Evolutionary conservation across 2,329 filamentous ascomycete species (phyloP).

Genomic region (Cercospora nicotianae): DNA sequence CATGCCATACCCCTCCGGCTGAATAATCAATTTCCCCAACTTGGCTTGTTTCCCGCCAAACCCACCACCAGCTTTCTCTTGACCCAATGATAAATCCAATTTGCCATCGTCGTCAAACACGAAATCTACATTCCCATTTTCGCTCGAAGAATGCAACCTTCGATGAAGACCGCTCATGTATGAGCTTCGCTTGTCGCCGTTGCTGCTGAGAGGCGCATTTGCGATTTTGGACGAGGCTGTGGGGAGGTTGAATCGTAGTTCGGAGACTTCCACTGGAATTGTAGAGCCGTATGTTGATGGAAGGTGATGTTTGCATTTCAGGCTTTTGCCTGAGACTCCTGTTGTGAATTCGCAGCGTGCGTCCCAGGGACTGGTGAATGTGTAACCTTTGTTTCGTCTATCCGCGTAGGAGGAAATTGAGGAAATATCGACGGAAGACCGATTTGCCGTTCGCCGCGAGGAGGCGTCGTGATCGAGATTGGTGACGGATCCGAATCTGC

Average conservation of each 20-base stretch:
- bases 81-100: constrained; percentile 73
- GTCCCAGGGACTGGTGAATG: constrained; percentile 83
- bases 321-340: constrained; percentile 65
- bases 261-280: constrained; percentile 62
- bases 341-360: constrained; percentile 84
- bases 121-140: constrained; percentile 26
- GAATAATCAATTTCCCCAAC: constrained; percentile 86
- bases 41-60: constrained; percentile 84
- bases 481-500: constrained; percentile 13
- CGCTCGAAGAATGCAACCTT: constrained; percentile 14
- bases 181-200: constrained; percentile 30
- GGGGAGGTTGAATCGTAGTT: constrained; percentile 87
- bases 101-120: constrained; percentile 42
- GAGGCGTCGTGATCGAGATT: constrained; percentile 12
- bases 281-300: constrained; percentile 36
- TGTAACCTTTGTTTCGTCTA: constrained; percentile 64
- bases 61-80: constrained; percentile 82
- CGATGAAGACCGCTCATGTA: constrained; percentile 26
- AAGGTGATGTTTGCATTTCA: constrained; percentile 37
- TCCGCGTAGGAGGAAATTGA: constrained; percentile 27
- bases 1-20: constrained; percentile 92
- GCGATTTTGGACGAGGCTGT: constrained; percentile 44
- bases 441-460: not conserved
- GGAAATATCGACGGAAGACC: not conserved
- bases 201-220: constrained; percentile 30